phyloP scores from a whole-genome alignment of 495 filamentous ascomycete species.

The Lepidopterella palustris region DNA sequence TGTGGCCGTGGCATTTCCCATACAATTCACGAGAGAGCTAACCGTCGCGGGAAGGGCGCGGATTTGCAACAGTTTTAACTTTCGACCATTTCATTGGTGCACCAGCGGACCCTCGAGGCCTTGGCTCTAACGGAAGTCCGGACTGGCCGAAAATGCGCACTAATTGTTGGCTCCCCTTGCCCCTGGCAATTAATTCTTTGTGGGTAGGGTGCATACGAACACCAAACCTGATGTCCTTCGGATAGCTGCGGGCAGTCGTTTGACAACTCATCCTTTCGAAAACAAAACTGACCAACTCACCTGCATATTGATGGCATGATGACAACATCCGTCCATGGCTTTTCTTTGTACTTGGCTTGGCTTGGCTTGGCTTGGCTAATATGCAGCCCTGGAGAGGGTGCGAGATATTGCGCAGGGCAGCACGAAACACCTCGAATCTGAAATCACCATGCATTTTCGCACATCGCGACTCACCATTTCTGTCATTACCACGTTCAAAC shows the following conservation, averaged over 20 bases:
- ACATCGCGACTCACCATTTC: not conserved
- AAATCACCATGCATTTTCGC: not conserved
- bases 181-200: not conserved
- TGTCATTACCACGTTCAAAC: not conserved
- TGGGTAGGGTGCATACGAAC: not conserved
- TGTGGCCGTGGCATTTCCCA: not conserved
- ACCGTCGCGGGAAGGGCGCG: not conserved
- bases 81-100: not conserved
- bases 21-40: not conserved
- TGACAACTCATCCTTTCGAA: not conserved
- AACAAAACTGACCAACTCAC: too few species aligned
- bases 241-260: not conserved
- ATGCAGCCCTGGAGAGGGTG: not conserved
- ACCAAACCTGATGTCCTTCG: not conserved
- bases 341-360: not conserved
- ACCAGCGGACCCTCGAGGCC: not conserved
- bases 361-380: not conserved
- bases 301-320: too few species aligned
- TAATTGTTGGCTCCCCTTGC: not conserved
- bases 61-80: not conserved
- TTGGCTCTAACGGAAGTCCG: not conserved
- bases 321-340: too few species aligned
- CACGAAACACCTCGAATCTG: not conserved
- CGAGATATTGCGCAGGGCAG: not conserved
- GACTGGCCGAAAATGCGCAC: not conserved